Evolutionary conservation across 768 basidiomycete genomes (phyloP), one percentile per base, ranked within the genome.

Genomic region (Lactarius quietus): DNA sequence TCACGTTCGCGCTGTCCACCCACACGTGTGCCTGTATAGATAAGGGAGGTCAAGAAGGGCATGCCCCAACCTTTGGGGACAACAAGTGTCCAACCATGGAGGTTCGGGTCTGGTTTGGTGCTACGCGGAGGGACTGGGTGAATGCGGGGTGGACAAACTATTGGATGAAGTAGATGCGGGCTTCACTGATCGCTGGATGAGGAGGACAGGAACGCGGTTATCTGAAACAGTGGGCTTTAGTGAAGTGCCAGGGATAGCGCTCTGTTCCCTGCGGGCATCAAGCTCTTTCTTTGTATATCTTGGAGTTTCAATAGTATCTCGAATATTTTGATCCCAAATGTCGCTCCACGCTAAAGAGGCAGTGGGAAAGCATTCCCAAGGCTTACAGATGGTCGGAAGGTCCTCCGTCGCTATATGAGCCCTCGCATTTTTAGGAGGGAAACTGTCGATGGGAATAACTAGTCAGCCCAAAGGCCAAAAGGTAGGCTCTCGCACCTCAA

Each of bases 31-130:
- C 90, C 89, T 0, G 95, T 94, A 74, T 86, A 87, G 3, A 82
- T 81, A 57, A 99, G 82, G 3, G 95, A 95, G 45, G 81, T 82
- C 67, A 92, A 86, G 77, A 98, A 93, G 1, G 95, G 82, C 88
- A 94, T 96, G 0, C 84, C 83, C 94, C 95, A 98, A 15, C 93
- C 94, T 1, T 85, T 80, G 3, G 96, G 96, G 36, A 96, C 74
- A 54, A 97, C 79, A 10, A 99, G 77, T 9, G 88, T 93, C 89
- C 92, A 97, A 43, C 95, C 95, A 70, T 94, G 87, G 35, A 93
- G 77, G 1, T 73, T 61, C 7, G 72, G 70, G 15, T 61, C 63
- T 48, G 72, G 61, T 41, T 57, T 68, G 12, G 36, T 58, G 9
- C 51, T 55, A 31, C 35, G 58, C 36, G 63, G 3, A 66, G 60